Percentiles rank a stretch among this genome's conserved stretches.
These are phyloP conservation scores for Diaporthe sp. DNA, from an alignment of 2,329 filamentous ascomycete species.

Conservation along the genomic window DNA sequence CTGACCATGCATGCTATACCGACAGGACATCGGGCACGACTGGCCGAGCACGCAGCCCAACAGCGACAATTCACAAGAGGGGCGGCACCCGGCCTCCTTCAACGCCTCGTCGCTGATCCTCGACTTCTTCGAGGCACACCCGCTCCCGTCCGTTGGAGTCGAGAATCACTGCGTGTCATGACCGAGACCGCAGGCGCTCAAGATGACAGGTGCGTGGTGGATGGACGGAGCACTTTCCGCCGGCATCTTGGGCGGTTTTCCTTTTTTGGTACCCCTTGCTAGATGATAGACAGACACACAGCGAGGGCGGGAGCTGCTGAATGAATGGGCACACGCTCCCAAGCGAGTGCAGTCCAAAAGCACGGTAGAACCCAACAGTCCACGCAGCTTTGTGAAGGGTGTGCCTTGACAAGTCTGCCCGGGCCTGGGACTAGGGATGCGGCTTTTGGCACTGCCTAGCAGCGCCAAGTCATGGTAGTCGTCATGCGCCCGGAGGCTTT, in stretches of 20 bases:
- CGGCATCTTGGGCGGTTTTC: not conserved
- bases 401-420: slow-evolving; percentile 15
- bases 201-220: not conserved
- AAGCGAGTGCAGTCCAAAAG: not conserved
- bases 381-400: not conserved
- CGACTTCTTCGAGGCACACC: slow-evolving; percentile 41
- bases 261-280: not conserved
- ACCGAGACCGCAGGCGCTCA: slow-evolving; percentile 1
- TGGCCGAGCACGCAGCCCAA: slow-evolving; percentile 43
- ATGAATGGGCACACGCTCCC: not conserved
- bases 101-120: slow-evolving; percentile 43
- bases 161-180: not conserved
- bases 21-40: slow-evolving; percentile 42
- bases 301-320: not conserved
- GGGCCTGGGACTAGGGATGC: not conserved
- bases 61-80: slow-evolving; percentile 41
- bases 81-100: slow-evolving; percentile 42
- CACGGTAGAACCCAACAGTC: not conserved
- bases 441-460: slow-evolving; percentile 15
- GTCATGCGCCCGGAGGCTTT: slow-evolving; percentile 4
- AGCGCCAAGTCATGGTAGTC: slow-evolving; percentile 20
- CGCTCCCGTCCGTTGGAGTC: not conserved
- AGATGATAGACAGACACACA: not conserved
- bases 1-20: slow-evolving; percentile 14
- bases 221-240: not conserved